A percentile compares a stretch with the other conserved stretches of the same genome.
Conservation (phyloP, 2,329 filamentous ascomycete species). For the Penicillium sp. region DNA sequence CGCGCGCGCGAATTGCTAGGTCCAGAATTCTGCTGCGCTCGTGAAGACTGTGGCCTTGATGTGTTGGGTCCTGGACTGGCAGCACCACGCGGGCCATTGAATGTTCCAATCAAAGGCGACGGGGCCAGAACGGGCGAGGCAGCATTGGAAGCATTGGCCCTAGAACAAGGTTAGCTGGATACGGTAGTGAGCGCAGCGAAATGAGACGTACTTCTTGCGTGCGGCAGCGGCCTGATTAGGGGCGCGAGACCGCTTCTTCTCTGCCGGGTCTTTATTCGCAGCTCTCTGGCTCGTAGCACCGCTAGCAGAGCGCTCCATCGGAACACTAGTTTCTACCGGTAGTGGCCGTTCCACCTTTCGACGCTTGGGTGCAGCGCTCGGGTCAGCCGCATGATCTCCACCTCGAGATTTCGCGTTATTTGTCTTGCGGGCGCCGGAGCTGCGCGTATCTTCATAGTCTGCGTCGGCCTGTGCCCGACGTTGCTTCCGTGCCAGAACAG, state of each 20-base stretch:
- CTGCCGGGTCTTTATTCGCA: conserved; percentile 59
- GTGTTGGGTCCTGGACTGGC: conserved; percentile 60
- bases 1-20: conserved; percentile 56
- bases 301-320: conserved; percentile 44
- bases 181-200: neutral
- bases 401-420: conserved; percentile 50
- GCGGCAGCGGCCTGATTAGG: conserved; percentile 60
- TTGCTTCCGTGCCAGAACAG: conserved; percentile 71
- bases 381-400: conserved; percentile 26
- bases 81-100: conserved; percentile 57
- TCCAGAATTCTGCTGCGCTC: conserved; percentile 72
- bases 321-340: conserved; percentile 30
- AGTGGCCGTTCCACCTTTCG: conserved; percentile 72
- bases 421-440: conserved; percentile 54
- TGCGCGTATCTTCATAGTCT: conserved; percentile 68
- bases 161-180: conserved; percentile 32
- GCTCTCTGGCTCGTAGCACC: conserved; percentile 35
- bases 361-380: conserved; percentile 56
- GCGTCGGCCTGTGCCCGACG: conserved; percentile 71
- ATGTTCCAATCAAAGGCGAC: conserved; percentile 69
- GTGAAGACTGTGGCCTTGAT: conserved; percentile 64
- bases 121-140: conserved; percentile 70
- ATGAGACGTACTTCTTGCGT: conserved; percentile 69
- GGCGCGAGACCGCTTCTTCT: conserved; percentile 71
- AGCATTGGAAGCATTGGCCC: conserved; percentile 49